A percentile compares a stretch with the other conserved stretches of the same genome.
These are phyloP conservation scores for Suhomyces sp. DNA, from an alignment of 805 yeast species.

Conservation along the genomic window DNA sequence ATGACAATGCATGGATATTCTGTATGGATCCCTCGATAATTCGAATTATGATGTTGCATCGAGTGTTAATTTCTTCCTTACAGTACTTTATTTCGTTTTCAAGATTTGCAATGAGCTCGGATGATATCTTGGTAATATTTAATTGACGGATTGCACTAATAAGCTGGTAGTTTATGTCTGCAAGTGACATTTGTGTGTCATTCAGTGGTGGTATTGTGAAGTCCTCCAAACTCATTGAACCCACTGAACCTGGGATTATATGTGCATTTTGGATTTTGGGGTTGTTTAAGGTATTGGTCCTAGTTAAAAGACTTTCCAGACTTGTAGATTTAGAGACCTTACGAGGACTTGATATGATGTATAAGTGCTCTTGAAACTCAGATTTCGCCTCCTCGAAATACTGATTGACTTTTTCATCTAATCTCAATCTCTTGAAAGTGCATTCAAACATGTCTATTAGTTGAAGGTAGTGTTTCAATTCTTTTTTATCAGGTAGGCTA, in stretches of 20 bases:
- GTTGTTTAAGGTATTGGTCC: too few species aligned
- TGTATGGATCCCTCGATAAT: slow-evolving; percentile 26
- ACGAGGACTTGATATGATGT: too few species aligned
- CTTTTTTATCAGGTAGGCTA: slow-evolving; percentile 28
- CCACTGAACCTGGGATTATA: too few species aligned
- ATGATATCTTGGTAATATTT: slow-evolving; percentile 37
- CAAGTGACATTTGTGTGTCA: neutral
- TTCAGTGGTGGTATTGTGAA: too few species aligned
- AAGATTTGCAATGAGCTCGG: slow-evolving; percentile 23
- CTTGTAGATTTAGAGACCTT: too few species aligned
- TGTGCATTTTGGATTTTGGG: too few species aligned
- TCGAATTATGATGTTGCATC: slow-evolving; percentile 24
- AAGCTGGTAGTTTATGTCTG: slow-evolving; percentile 36
- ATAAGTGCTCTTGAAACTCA: too few species aligned
- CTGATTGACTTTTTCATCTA: too few species aligned
- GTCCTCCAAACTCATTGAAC: too few species aligned
- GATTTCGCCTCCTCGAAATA: too few species aligned
- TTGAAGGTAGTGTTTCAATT: slow-evolving; percentile 29
- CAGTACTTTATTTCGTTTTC: slow-evolving; percentile 26
- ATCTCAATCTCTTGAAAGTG: slow-evolving; percentile 21
- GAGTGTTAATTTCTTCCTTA: slow-evolving; percentile 22
- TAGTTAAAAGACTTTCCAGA: too few species aligned
- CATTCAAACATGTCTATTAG: slow-evolving; percentile 34
- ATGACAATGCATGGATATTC: slow-evolving; percentile 26
- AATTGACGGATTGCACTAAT: slow-evolving; percentile 35